Evolutionary conservation across 176 grass and related monocot genomes (phyloP).

Genomic region (Hyparrhenia diplandra): DNA sequence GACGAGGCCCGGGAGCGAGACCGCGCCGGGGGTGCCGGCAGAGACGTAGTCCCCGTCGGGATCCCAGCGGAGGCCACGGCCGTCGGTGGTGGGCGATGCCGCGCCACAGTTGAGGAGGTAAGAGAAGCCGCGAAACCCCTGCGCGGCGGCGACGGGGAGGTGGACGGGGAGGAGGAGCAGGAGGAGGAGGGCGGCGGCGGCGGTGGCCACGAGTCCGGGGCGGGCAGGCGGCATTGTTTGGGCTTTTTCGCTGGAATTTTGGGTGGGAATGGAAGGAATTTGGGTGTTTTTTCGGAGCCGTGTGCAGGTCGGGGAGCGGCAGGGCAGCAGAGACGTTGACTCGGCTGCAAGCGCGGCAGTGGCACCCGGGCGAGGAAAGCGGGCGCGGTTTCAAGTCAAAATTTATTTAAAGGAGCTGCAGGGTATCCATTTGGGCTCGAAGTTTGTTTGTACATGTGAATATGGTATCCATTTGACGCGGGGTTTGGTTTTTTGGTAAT

Average conservation of each 20-base stretch:
- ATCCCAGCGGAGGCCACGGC: constrained; percentile 50
- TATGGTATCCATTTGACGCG: too few relatives aligned
- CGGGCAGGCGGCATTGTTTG: constrained; percentile 24
- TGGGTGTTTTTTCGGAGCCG: not conserved
- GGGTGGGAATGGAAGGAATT: constrained; percentile 17
- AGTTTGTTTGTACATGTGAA: too few relatives aligned
- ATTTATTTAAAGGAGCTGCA: constrained; percentile 18
- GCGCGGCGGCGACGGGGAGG: constrained; percentile 2
- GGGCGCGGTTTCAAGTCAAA: too few relatives aligned
- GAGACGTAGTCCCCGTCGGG: constrained; percentile 42
- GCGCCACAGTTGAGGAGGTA: constrained; percentile 76
- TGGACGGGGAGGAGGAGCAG: not conserved
- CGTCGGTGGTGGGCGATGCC: not conserved
- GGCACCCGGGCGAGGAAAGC: not conserved
- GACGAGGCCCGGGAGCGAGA: constrained; percentile 40
- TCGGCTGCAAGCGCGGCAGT: constrained; percentile 1
- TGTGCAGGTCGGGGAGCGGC: not conserved
- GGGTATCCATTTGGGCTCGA: too few relatives aligned
- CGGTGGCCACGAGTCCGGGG: not conserved
- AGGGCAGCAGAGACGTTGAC: constrained; percentile 10
- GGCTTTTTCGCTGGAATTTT: not conserved
- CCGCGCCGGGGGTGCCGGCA: constrained; percentile 31
- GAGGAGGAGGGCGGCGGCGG: constrained; percentile 24
- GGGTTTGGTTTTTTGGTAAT: too few relatives aligned
- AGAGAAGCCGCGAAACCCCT: constrained; percentile 40